These are phyloP conservation scores for Heliocybe sulcata DNA, from an alignment of 1,284 basidiomycete species.

Conservation along the genomic window DNA sequence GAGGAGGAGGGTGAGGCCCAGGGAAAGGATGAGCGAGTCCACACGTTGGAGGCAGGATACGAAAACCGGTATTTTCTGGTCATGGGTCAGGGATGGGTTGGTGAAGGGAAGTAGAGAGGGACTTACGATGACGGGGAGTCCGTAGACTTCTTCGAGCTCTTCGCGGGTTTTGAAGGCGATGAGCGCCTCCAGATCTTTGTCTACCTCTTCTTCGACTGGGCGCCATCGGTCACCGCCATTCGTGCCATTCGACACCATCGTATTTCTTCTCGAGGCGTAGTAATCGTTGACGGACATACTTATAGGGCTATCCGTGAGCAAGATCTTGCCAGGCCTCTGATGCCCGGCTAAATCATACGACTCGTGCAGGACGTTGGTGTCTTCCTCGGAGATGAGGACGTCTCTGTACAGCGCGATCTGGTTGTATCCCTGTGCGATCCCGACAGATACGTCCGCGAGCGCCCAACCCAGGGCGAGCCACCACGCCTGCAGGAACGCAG, in stretches of 20 bases:
- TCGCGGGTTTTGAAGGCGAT: slow-evolving; percentile 54
- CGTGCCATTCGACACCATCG: no score
- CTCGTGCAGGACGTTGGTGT: slow-evolving; percentile 10
- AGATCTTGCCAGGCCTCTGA: neutral
- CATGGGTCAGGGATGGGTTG: neutral
- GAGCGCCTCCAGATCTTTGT: slow-evolving; percentile 57
- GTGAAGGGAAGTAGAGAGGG: slow-evolving; percentile 1
- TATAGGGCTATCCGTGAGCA: neutral
- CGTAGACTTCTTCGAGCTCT: slow-evolving; percentile 71
- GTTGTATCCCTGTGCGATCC: slow-evolving; percentile 61
- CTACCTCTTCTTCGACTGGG: slow-evolving; percentile 22
- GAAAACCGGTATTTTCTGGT: slow-evolving; percentile 66
- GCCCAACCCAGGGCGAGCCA: slow-evolving; percentile 70
- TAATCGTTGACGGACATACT: neutral
- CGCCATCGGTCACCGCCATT: no score
- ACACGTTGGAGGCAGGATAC: slow-evolving; percentile 67
- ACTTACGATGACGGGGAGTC: slow-evolving; percentile 64
- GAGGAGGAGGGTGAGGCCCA: slow-evolving; percentile 60
- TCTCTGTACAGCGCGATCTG: slow-evolving; percentile 58
- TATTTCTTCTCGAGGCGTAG: no score
- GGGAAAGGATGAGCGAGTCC: slow-evolving; percentile 59
- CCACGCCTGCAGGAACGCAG: slow-evolving; percentile 61
- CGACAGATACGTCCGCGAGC: slow-evolving; percentile 52
- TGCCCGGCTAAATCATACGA: neutral
- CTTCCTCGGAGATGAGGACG: slow-evolving; percentile 43